Conservation (phyloP, 257 asterid genomes). For the Penstemon newberryi region DNA sequence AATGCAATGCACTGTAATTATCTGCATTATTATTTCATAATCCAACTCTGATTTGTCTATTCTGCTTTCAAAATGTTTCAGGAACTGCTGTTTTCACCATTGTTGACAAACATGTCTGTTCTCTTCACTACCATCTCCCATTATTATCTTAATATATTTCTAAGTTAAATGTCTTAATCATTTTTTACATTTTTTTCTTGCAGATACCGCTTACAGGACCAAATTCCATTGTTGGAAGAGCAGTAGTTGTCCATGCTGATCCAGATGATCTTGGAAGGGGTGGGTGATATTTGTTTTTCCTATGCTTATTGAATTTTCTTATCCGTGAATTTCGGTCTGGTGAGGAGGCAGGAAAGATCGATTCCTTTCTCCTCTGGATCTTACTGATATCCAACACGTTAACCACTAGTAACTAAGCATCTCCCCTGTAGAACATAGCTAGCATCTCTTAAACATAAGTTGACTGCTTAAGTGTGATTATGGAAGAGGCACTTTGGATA, state of each 20-base stretch:
- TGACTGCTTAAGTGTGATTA: no score
- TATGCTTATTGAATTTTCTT: conserved; percentile 11
- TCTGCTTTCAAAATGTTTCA: conserved; percentile 32
- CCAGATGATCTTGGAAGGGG: conserved; percentile 98
- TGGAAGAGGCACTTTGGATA: no score
- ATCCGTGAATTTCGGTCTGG: not conserved
- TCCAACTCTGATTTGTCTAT: conserved; percentile 15
- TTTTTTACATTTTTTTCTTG: not conserved
- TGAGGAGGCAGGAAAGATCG: not conserved
- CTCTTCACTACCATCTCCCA: conserved; percentile 5
- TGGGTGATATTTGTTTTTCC: conserved; percentile 29
- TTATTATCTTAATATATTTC: not conserved
- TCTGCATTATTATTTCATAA: conserved; percentile 2
- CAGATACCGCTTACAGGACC: conserved; percentile 91
- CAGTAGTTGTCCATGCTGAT: conserved; percentile 98
- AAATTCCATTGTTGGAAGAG: conserved; percentile 86
- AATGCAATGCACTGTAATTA: not conserved
- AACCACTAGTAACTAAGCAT: not conserved
- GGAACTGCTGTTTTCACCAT: conserved; percentile 69
- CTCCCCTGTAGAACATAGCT: no score
- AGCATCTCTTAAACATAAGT: no score
- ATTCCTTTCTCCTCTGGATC: not conserved
- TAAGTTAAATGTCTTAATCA: conserved; percentile 7
- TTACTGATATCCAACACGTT: no score
- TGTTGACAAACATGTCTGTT: conserved; percentile 68